A percentile compares a stretch with the other conserved stretches of the same genome.
Evolutionary conservation across 371 early-diverging fungal genomes (phyloP).

Genomic region (Syncephalastrum racemosum): DNA sequence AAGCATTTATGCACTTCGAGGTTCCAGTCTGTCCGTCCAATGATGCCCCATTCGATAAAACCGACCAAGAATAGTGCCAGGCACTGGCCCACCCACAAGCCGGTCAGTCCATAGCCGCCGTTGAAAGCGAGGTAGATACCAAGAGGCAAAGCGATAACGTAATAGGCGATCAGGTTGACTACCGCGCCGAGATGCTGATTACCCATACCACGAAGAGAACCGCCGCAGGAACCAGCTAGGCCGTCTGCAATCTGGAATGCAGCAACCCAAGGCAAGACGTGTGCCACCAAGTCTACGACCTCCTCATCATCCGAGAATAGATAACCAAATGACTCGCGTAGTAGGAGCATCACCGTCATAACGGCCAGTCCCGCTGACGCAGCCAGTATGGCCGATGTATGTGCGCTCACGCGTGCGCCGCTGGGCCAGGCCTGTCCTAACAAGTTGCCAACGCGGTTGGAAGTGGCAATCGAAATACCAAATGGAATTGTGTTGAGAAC

Average conservation of each 20-base stretch:
- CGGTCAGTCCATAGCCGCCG: slow-evolving; percentile 46
- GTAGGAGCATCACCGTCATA: slow-evolving; percentile 49
- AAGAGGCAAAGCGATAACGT: slow-evolving; percentile 58
- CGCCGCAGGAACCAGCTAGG: slow-evolving; percentile 56
- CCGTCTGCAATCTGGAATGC: slow-evolving; percentile 72
- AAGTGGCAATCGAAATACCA: slow-evolving; percentile 67
- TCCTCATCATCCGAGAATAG: slow-evolving; percentile 59
- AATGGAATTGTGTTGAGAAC: slow-evolving; percentile 46
- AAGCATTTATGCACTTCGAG: slow-evolving; percentile 6
- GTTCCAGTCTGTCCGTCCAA: slow-evolving; percentile 7
- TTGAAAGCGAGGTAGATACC: slow-evolving; percentile 56
- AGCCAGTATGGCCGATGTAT: slow-evolving; percentile 68
- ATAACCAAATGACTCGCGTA: slow-evolving; percentile 49
- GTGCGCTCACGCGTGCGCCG: slow-evolving; percentile 74
- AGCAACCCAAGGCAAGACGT: slow-evolving; percentile 69
- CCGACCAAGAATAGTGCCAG: slow-evolving; percentile 33
- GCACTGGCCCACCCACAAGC: slow-evolving; percentile 64
- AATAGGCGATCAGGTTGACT: slow-evolving; percentile 55
- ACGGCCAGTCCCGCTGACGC: slow-evolving; percentile 60
- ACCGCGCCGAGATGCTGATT: slow-evolving; percentile 63
- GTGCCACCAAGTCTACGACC: slow-evolving; percentile 62
- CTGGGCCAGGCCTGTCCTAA: slow-evolving; percentile 61
- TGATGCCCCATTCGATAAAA: slow-evolving; percentile 9
- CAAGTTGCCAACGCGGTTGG: slow-evolving; percentile 74
- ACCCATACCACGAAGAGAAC: slow-evolving; percentile 63